Evolutionary conservation across 2,329 filamentous ascomycete species (phyloP).

Genomic region (Bretziella fagacearum): DNA sequence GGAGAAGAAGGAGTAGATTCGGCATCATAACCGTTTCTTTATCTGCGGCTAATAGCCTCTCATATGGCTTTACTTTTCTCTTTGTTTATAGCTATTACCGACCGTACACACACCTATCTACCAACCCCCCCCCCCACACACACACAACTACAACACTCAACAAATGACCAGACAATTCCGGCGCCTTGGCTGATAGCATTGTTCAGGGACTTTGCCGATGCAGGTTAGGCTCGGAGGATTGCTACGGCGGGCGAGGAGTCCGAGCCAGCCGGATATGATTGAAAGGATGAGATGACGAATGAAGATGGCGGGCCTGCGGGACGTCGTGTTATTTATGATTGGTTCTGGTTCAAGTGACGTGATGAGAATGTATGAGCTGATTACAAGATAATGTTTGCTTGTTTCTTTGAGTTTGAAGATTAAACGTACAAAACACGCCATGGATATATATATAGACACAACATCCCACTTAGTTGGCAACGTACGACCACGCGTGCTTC

Average conservation of each 20-base stretch:
- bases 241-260: constrained; percentile 9
- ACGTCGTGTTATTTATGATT: too few species aligned
- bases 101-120: not conserved
- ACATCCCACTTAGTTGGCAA: constrained; percentile 20
- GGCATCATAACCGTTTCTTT: constrained; percentile 1
- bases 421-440: not conserved
- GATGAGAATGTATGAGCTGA: too few species aligned
- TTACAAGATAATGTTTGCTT: too few species aligned
- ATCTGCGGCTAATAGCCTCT: constrained; percentile 1
- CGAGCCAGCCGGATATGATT: constrained; percentile 13
- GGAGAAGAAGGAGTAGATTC: constrained; percentile 34
- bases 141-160: not conserved
- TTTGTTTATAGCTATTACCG: not conserved
- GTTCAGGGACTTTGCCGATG: not conserved
- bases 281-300: not conserved
- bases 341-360: too few species aligned
- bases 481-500: constrained; percentile 76
- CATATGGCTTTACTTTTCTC: constrained; percentile 9
- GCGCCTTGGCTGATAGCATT: too few species aligned
- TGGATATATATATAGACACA: not conserved
- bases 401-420: too few species aligned
- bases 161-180: constrained; percentile 6
- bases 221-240: too few species aligned
- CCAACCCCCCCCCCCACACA: too few species aligned
- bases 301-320: too few species aligned